Percentiles rank a stretch among this genome's conserved stretches.
These are phyloP conservation scores for Bretschneidera sinensis DNA, from an alignment of 345 rosid species.

Conservation along the genomic window DNA sequence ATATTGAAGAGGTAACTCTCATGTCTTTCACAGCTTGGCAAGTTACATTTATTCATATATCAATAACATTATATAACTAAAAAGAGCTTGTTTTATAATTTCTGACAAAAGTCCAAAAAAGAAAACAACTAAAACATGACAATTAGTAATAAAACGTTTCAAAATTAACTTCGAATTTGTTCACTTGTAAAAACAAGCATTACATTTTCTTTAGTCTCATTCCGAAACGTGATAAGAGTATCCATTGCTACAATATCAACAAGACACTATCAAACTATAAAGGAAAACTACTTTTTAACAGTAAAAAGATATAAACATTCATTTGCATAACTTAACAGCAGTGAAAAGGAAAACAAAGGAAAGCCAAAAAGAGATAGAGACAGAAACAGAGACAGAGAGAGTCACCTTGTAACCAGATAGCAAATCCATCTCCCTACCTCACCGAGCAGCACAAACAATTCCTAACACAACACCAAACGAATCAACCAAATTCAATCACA, in stretches of 20 bases:
- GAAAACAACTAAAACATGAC: too few species aligned
- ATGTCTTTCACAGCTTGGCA: too few species aligned
- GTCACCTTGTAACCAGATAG: slow-evolving; percentile 87
- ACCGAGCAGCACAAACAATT: not conserved
- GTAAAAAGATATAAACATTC: not conserved
- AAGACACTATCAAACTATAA: not conserved
- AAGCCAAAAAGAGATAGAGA: not conserved
- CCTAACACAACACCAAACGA: slow-evolving; percentile 24
- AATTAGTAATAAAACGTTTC: too few species aligned
- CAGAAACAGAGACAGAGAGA: not conserved
- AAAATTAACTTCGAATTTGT: not conserved
- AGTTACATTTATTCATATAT: too few species aligned
- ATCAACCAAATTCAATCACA: not conserved
- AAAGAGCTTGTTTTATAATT: too few species aligned
- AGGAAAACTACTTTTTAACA: not conserved
- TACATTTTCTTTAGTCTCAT: not conserved
- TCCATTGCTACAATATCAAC: slow-evolving; percentile 6
- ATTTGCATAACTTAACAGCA: not conserved
- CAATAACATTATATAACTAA: too few species aligned
- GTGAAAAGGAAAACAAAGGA: not conserved
- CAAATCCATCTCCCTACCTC: slow-evolving; percentile 59
- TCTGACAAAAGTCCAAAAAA: too few species aligned
- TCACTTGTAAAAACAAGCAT: not conserved
- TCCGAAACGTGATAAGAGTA: not conserved
- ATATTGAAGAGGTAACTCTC: too few species aligned